Evolutionary conservation across 1,284 basidiomycete species (phyloP).

Genomic region (Coriolopsis trogii): DNA sequence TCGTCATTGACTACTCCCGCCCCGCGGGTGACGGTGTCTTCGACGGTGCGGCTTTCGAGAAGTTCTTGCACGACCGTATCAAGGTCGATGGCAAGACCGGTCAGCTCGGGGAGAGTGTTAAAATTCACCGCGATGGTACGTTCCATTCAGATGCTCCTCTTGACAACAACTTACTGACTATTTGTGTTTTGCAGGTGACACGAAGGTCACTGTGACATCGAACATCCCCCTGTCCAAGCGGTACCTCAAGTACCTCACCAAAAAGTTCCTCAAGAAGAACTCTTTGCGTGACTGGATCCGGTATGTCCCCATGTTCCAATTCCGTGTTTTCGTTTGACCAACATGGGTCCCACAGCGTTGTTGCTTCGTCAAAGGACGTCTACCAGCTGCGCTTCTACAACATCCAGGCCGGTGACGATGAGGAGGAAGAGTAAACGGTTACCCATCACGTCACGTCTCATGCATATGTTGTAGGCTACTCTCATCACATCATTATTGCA

Average conservation of each 20-base stretch:
- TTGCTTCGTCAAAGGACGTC: constrained; percentile 86
- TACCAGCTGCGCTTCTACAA: constrained; percentile 95
- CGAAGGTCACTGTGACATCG: constrained; percentile 80
- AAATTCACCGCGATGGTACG: constrained; percentile 82
- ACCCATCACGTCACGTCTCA: constrained; percentile 2
- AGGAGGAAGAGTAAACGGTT: constrained; percentile 20
- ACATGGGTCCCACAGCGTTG: constrained; percentile 54
- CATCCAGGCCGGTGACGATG: constrained; percentile 58
- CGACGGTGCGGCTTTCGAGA: constrained; percentile 89
- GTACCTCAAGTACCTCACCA: constrained; percentile 93
- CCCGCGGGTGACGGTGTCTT: constrained; percentile 91
- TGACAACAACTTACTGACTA: not conserved
- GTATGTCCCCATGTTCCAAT: constrained; percentile 36
- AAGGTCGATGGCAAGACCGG: constrained; percentile 84
- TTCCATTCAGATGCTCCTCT: constrained; percentile 14
- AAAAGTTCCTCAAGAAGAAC: constrained; percentile 96
- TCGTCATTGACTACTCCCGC: constrained; percentile 93
- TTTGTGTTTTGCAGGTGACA: constrained; percentile 50
- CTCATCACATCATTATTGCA: constrained; percentile 11
- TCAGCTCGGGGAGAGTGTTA: constrained; percentile 85
- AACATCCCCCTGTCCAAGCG: constrained; percentile 90
- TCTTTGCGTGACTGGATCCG: constrained; percentile 85
- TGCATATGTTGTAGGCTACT: constrained; percentile 25
- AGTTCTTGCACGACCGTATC: constrained; percentile 93
- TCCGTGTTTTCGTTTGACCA: not conserved